Conservation (phyloP, 768 basidiomycete species). For the Podaxis sp. region DNA sequence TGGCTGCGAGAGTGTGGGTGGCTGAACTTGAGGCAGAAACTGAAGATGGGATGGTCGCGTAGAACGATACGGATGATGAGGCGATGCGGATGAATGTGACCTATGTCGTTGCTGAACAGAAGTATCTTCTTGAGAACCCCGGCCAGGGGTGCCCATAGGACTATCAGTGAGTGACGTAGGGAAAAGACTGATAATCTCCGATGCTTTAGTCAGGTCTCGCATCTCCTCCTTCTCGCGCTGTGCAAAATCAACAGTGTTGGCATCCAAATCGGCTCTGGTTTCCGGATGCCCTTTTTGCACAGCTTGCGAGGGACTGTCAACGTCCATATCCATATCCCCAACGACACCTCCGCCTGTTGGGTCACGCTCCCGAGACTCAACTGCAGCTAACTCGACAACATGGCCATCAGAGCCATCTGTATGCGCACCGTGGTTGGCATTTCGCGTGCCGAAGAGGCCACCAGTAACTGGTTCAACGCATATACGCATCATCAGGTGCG, state of each 20-base stretch:
- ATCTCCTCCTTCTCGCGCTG: slow-evolving; percentile 87
- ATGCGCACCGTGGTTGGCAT: slow-evolving; percentile 26
- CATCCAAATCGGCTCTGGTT: slow-evolving; percentile 14
- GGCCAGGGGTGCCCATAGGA: neutral
- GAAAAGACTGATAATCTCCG: slow-evolving; percentile 62
- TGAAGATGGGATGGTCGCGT: slow-evolving; percentile 13
- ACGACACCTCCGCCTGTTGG: slow-evolving; percentile 14
- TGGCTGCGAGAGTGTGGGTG: slow-evolving; percentile 7
- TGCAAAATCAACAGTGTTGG: slow-evolving; percentile 77
- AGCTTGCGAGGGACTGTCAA: slow-evolving; percentile 10
- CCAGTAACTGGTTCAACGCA: slow-evolving; percentile 23
- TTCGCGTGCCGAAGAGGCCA: slow-evolving; percentile 4
- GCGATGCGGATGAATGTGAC: neutral
- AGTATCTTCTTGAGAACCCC: neutral
- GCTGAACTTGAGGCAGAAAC: slow-evolving; percentile 10
- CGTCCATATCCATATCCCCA: slow-evolving; percentile 22
- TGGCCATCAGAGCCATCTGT: slow-evolving; percentile 40
- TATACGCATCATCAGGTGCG: slow-evolving; percentile 50
- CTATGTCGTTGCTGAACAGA: slow-evolving; percentile 2
- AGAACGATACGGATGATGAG: slow-evolving; percentile 9
- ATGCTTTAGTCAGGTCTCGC: slow-evolving; percentile 79
- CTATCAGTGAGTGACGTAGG: slow-evolving; percentile 12
- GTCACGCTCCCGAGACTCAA: slow-evolving; percentile 18
- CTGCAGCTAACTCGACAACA: slow-evolving; percentile 23
- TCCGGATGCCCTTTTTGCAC: neutral